Conservation (phyloP, 2,329 filamentous ascomycete species). For the Tolypocladium sp. region DNA sequence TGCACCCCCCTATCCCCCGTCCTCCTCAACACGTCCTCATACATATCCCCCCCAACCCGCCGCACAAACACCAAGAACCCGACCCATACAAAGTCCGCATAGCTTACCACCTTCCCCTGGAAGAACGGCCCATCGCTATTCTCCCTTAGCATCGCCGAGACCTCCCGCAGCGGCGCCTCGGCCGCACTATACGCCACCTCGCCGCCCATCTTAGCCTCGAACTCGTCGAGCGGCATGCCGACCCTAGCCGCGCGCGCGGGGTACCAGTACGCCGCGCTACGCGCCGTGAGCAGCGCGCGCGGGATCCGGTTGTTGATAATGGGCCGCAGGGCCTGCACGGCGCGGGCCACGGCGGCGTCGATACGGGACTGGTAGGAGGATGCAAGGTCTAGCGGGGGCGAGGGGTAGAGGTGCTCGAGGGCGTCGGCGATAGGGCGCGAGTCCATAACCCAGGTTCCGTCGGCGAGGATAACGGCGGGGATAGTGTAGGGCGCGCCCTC, state of each 20-base stretch:
- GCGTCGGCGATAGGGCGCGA: neutral
- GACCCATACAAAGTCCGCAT: neutral
- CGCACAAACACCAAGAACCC: neutral
- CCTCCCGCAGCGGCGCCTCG: neutral
- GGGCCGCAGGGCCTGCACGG: neutral
- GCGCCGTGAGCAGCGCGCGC: neutral
- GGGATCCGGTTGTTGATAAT: neutral
- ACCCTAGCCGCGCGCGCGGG: neutral
- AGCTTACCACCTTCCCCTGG: conserved; percentile 35
- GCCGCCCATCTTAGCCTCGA: neutral
- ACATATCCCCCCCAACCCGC: neutral
- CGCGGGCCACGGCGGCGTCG: neutral
- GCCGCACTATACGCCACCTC: neutral
- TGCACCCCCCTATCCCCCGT: neutral
- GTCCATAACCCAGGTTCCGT: neutral
- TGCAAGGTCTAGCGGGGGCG: neutral
- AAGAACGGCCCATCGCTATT: conserved; percentile 52
- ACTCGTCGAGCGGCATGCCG: neutral
- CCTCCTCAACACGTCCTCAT: neutral
- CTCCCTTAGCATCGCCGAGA: conserved; percentile 25
- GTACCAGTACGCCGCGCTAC: neutral
- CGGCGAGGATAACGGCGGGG: neutral
- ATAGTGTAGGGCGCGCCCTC: neutral
- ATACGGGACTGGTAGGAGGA: neutral
- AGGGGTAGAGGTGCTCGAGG: neutral